Conservation (phyloP, 2,329 filamentous ascomycete genomes). For the Macroventuria anomochaeta region DNA sequence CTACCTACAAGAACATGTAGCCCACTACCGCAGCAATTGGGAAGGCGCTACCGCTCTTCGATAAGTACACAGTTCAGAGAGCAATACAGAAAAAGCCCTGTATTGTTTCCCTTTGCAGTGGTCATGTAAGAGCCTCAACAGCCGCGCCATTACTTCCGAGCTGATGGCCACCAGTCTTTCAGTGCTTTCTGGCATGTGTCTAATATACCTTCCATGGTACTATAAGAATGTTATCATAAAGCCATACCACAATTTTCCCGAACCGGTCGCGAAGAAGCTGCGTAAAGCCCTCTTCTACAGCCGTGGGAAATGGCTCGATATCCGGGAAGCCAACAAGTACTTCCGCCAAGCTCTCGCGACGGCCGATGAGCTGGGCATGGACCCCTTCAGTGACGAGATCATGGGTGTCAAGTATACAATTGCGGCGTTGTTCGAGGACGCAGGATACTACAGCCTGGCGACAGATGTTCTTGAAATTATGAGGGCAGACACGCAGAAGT, state of each 20-base stretch:
- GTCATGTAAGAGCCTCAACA: slow-evolving; percentile 25
- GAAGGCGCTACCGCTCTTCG: slow-evolving; percentile 38
- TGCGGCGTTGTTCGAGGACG: slow-evolving; percentile 78
- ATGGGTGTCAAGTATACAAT: slow-evolving; percentile 87
- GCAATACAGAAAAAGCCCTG: slow-evolving; percentile 49
- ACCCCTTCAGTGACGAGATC: slow-evolving; percentile 90
- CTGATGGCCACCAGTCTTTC: slow-evolving; percentile 43
- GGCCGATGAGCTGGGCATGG: slow-evolving; percentile 76
- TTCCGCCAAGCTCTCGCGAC: slow-evolving; percentile 80
- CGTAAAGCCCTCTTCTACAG: slow-evolving; percentile 89
- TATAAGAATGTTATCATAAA: slow-evolving; percentile 56
- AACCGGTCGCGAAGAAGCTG: slow-evolving; percentile 76
- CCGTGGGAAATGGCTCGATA: slow-evolving; percentile 67
- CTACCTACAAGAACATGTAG: slow-evolving; percentile 34
- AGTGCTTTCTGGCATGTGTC: slow-evolving; percentile 45
- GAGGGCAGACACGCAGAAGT: slow-evolving; percentile 67
- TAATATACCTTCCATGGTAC: slow-evolving; percentile 55
- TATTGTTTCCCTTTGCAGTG: slow-evolving; percentile 48
- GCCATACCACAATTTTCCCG: slow-evolving; percentile 66
- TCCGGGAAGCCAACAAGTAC: slow-evolving; percentile 78
- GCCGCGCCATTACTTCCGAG: not conserved
- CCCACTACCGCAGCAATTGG: slow-evolving; percentile 34
- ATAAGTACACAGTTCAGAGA: slow-evolving; percentile 37
- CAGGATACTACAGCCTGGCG: slow-evolving; percentile 71
- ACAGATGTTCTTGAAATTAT: slow-evolving; percentile 81